Base-by-base conservation (phyloP, 2,329 filamentous ascomycete genomes). In the Bipolaris cookei region DNA sequence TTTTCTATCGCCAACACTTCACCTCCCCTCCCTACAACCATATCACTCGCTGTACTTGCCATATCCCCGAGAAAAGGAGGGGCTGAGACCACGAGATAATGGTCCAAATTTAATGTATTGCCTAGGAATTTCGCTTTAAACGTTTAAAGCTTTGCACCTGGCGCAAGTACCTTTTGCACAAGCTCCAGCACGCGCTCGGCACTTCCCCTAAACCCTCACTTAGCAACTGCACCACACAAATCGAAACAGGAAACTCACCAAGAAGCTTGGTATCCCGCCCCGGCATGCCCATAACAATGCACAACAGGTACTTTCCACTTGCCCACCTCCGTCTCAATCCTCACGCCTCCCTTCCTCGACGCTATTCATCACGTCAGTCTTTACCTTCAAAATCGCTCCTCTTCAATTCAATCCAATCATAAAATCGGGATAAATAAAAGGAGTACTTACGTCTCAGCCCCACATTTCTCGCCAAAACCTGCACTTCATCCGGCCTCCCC, bases 281-380 rank as follows among this genome's bases (percentile, higher is more conserved):
- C 90, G 1, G 87, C 86, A 74, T 92, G 90, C 0, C 90, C 90
- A 68, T 93, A 93, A 67, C 92, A 90, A 76, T 95, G 91, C 51
- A 95, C 20, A 85, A 84, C 32, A 83, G 87, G 48, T 1, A 73
- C 61, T 4, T 61, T 65, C 61, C 83, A 78, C 43, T 90, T 83
- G 62, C 79, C 79, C 70, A 90, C 89, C 71, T 83, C 77, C 1
- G 66, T 86, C 77, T 96, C 92, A 23, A 97, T 80, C 56, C 93
- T 84, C 16, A 91, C 86, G 0, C 92, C 92, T 1, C 85, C 89
- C 56, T 86, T 83, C 43, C 93, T 81, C 65, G 87, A 84, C 4
- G 92, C 70, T 74, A 54, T 7, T 20, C 2, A 49, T 5, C n/a
- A 11, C 2, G n/a, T 49, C 35, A 59, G 37, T 25, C 37, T 28